Conservation (phyloP, 2,329 filamentous ascomycete species). For the Monosporascus sp. region DNA sequence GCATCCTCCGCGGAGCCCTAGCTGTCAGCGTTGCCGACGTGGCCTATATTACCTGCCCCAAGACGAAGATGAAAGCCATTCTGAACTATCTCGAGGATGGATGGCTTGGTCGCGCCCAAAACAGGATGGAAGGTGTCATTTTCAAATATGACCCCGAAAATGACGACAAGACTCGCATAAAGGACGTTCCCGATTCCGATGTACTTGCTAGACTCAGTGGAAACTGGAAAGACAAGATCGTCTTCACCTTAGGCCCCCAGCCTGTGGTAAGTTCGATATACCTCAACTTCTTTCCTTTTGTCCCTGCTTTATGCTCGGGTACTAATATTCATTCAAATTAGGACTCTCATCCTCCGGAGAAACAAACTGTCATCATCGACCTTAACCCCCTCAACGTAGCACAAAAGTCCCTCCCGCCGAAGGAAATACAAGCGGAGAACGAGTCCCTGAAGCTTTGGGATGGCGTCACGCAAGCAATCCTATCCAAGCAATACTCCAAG, state of each 20-base stretch:
- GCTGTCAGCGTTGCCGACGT: conserved; percentile 86
- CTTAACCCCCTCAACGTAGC: conserved; percentile 76
- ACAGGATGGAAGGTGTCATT: conserved; percentile 84
- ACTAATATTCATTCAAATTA: conserved; percentile 15
- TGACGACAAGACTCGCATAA: conserved; percentile 72
- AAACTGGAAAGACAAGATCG: conserved; percentile 72
- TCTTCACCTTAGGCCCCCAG: conserved; percentile 56
- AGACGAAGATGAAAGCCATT: conserved; percentile 87
- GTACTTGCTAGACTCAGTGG: conserved; percentile 78
- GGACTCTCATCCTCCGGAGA: conserved; percentile 46
- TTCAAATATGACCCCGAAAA: conserved; percentile 88
- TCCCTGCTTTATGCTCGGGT: conserved; percentile 1
- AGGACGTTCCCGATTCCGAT: conserved; percentile 81
- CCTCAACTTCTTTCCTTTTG: background rate
- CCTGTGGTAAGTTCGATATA: conserved; percentile 50
- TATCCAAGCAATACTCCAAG: conserved; percentile 72
- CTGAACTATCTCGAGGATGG: conserved; percentile 91
- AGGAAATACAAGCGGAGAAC: conserved; percentile 75
- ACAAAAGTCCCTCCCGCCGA: conserved; percentile 72
- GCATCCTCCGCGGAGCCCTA: conserved; percentile 79
- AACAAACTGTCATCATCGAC: conserved; percentile 76
- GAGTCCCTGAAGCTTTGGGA: conserved; percentile 88
- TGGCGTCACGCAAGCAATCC: conserved; percentile 80
- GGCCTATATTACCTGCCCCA: conserved; percentile 83
- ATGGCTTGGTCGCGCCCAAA: conserved; percentile 87